These are phyloP conservation scores for Fusarium verticillioides DNA, from an alignment of 2,329 filamentous ascomycete genomes.

Conservation along the genomic window DNA sequence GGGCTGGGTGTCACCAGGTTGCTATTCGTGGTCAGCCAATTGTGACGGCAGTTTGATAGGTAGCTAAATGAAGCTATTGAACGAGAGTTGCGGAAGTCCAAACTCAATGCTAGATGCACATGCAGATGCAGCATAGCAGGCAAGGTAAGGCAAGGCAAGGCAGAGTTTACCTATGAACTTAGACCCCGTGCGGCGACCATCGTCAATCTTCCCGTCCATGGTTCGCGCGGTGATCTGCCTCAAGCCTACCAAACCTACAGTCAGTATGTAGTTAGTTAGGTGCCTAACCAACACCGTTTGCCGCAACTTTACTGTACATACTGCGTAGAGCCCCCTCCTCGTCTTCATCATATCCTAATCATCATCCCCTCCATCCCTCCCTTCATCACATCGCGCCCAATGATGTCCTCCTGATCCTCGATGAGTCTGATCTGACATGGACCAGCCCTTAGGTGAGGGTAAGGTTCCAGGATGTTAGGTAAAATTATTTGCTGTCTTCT, in stretches of 20 bases:
- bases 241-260: slow-evolving; percentile 1
- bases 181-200: slow-evolving; percentile 15
- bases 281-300: not conserved
- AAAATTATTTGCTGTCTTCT: slow-evolving; percentile 1
- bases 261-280: not conserved
- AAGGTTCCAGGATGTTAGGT: slow-evolving; percentile 34
- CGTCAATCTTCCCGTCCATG: slow-evolving; percentile 7
- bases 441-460: slow-evolving; percentile 38
- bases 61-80: slow-evolving; percentile 9
- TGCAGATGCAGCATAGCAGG: slow-evolving; percentile 6
- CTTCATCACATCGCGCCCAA: slow-evolving; percentile 6
- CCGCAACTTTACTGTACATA: not conserved
- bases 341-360: slow-evolving; percentile 12
- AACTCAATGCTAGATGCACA: slow-evolving; percentile 14
- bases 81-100: slow-evolving; percentile 11
- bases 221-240: slow-evolving; percentile 17
- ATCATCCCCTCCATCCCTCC: slow-evolving; percentile 7
- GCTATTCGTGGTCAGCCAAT: slow-evolving; percentile 10
- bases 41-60: not conserved
- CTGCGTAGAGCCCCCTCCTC: slow-evolving; percentile 11
- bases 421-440: slow-evolving; percentile 38
- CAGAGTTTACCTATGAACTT: slow-evolving; percentile 1
- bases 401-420: slow-evolving; percentile 14
- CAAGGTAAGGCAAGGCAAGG: not conserved
- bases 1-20: slow-evolving; percentile 9